These are phyloP conservation scores for Penicillium oxalicum DNA, from an alignment of 2,329 filamentous ascomycete genomes.

Conservation along the genomic window DNA sequence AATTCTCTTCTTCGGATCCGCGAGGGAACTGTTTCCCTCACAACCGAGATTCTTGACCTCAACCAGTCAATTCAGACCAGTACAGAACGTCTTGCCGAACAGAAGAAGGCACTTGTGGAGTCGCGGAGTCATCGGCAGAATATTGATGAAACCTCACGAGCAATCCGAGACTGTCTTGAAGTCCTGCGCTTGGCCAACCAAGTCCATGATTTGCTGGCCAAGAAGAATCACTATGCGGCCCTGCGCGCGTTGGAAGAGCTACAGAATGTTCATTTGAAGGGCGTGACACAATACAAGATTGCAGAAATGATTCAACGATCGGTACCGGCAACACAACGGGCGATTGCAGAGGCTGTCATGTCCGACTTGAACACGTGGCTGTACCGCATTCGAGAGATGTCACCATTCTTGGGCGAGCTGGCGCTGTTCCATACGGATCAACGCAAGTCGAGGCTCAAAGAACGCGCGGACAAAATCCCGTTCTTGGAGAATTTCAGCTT, in stretches of 20 bases:
- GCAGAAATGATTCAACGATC: constrained; percentile 95
- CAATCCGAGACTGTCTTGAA: constrained; percentile 83
- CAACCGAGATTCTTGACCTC: constrained; percentile 81
- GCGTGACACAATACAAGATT: constrained; percentile 89
- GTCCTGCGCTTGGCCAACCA: constrained; percentile 90
- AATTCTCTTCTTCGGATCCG: constrained; percentile 89
- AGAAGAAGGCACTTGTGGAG: constrained; percentile 91
- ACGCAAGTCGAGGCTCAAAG: constrained; percentile 73
- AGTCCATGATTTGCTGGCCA: constrained; percentile 81
- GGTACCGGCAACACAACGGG: constrained; percentile 83
- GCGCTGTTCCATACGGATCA: constrained; percentile 95
- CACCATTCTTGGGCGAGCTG: constrained; percentile 91
- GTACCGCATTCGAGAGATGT: constrained; percentile 88
- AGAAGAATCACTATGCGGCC: constrained; percentile 93
- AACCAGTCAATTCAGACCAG: constrained; percentile 94
- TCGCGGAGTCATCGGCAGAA: constrained; percentile 89
- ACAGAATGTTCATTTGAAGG: constrained; percentile 91
- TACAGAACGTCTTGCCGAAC: constrained; percentile 86
- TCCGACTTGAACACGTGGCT: constrained; percentile 95
- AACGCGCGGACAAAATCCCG: constrained; percentile 68
- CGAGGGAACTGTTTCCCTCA: constrained; percentile 82
- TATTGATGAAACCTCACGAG: constrained; percentile 85
- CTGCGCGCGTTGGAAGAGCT: constrained; percentile 90
- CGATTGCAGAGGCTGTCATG: constrained; percentile 96
- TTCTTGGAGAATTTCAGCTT: constrained; percentile 80